Percentiles rank a stretch among this genome's conserved stretches.
phyloP scores from a whole-genome alignment of 495 filamentous ascomycete species.

The Penicillium bialowiezense region DNA sequence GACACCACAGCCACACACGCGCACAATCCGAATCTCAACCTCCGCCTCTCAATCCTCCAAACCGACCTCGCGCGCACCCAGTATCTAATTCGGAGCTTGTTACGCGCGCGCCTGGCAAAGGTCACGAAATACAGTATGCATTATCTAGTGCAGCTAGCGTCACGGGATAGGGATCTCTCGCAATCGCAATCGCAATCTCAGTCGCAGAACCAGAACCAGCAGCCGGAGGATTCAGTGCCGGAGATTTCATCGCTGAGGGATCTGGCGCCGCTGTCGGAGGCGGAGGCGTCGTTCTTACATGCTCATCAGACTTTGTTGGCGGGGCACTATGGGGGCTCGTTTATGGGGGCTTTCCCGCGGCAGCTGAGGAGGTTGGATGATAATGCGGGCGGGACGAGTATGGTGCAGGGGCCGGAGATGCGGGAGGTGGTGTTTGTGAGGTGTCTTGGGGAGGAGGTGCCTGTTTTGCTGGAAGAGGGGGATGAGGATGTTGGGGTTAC shows the following conservation, averaged over 20 bases:
- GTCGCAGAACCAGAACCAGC: constrained; percentile 13
- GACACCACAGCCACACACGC: constrained; percentile 49
- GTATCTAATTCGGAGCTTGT: constrained; percentile 80
- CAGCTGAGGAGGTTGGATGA: constrained; percentile 81
- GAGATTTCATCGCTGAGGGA: constrained; percentile 39
- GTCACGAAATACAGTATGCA: constrained; percentile 45
- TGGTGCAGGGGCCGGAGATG: constrained; percentile 84
- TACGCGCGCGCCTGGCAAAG: constrained; percentile 84
- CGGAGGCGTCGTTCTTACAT: constrained; percentile 73
- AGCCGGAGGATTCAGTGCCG: constrained; percentile 38
- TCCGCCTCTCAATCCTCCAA: constrained; percentile 90
- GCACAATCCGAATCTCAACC: constrained; percentile 84
- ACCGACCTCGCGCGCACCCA: constrained; percentile 94
- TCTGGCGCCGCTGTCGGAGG: constrained; percentile 57
- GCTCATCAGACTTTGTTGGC: constrained; percentile 80
- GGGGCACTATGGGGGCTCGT: constrained; percentile 75
- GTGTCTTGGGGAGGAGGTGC: constrained; percentile 57
- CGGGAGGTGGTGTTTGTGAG: constrained; percentile 82
- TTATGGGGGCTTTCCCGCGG: constrained; percentile 76
- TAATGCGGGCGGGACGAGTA: constrained; percentile 80
- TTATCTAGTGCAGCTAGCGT: constrained; percentile 37
- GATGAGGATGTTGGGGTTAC: constrained; percentile 52
- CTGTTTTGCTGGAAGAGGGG: constrained; percentile 53
- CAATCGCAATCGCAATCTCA: constrained; percentile 52
- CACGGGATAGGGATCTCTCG: constrained; percentile 62